phyloP scores from a whole-genome alignment of 1,284 basidiomycete species.

The Microbotryum scabiosae region DNA sequence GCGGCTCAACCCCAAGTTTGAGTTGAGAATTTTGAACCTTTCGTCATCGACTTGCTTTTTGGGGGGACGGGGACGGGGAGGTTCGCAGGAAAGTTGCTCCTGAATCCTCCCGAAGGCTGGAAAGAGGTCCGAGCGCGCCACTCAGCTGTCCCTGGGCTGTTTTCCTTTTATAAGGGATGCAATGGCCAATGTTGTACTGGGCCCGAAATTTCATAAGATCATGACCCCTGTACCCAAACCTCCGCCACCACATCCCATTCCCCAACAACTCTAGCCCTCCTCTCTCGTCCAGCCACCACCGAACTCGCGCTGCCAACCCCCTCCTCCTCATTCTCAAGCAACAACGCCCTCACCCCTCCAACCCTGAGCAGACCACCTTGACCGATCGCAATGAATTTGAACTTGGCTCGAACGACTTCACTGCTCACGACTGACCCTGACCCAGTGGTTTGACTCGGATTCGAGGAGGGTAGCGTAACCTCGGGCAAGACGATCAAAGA shows the following conservation, averaged over 20 bases:
- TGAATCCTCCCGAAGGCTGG: too few species aligned
- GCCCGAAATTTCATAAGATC: too few species aligned
- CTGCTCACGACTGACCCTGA: background rate
- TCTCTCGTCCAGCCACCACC: background rate
- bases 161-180: too few species aligned
- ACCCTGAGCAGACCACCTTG: background rate
- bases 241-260: conserved; percentile 3
- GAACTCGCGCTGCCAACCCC: background rate
- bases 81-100: too few species aligned
- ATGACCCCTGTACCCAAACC: background rate
- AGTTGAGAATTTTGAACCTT: too few species aligned
- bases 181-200: too few species aligned
- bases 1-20: too few species aligned
- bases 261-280: background rate
- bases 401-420: conserved; percentile 1
- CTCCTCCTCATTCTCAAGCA: background rate
- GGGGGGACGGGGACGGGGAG: too few species aligned
- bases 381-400: background rate
- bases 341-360: conserved; percentile 2
- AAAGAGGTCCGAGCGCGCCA: too few species aligned
- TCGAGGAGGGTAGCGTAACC: background rate
- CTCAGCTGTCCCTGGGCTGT: too few species aligned
- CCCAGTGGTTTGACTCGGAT: background rate
- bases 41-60: too few species aligned
- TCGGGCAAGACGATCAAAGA: background rate